A percentile compares a stretch with the other conserved stretches of the same genome.
Evolutionary conservation across 176 grass and related monocot species (phyloP).

Genomic region (Pontederia paniculata): DNA sequence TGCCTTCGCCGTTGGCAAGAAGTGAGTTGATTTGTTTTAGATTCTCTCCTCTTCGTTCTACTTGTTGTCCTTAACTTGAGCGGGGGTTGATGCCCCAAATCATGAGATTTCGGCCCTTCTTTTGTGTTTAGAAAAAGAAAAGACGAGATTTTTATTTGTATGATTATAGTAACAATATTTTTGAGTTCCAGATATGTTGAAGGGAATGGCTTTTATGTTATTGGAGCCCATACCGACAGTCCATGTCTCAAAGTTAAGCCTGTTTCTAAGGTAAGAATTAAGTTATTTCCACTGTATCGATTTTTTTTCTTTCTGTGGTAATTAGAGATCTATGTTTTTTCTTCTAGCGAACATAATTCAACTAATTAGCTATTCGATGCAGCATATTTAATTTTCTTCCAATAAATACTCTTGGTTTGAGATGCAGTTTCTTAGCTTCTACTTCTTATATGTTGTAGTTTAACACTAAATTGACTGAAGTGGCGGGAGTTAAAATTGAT

Average conservation of each 20-base stretch:
- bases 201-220: slow-evolving; percentile 84
- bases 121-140: no score
- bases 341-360: no score
- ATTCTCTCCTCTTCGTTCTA: background rate
- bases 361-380: no score
- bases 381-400: no score
- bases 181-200: slow-evolving; percentile 49
- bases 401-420: no score
- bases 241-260: slow-evolving; percentile 96
- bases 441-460: no score
- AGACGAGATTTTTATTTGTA: slow-evolving; percentile 6
- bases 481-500: no score
- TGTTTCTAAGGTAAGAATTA: slow-evolving; percentile 48
- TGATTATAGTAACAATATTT: slow-evolving; percentile 6
- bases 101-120: no score
- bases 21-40: slow-evolving; percentile 27
- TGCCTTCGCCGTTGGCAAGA: slow-evolving; percentile 76
- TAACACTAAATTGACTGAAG: no score
- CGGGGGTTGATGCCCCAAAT: no score
- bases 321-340: background rate
- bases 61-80: background rate
- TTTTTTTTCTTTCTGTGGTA: background rate
- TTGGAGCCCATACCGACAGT: slow-evolving; percentile 87
- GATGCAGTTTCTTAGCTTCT: no score
- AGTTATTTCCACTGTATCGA: background rate